Evolutionary conservation across 2,329 filamentous ascomycete species (phyloP).

Genomic region (Talaromyces sp.): DNA sequence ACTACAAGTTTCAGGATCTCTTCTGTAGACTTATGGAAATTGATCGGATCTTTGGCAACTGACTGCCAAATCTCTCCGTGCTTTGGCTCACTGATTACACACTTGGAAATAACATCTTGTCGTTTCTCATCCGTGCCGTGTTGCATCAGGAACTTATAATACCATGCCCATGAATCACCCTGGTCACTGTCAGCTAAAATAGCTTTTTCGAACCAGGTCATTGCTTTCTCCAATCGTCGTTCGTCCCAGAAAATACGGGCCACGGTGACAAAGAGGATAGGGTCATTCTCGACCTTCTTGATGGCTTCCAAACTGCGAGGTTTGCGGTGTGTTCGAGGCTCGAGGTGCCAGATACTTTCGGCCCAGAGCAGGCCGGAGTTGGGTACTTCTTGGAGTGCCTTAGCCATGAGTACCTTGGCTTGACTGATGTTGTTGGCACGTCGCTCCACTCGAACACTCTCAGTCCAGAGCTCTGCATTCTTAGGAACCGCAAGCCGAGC

Average conservation of each 20-base stretch:
- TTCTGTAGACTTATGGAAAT: constrained; percentile 70
- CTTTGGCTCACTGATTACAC: constrained; percentile 75
- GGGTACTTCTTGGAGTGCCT: constrained; percentile 86
- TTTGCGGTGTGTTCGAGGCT: constrained; percentile 86
- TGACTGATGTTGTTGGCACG: constrained; percentile 78
- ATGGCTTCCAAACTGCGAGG: constrained; percentile 89
- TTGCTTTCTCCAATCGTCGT: constrained; percentile 85
- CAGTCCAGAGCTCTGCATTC: constrained; percentile 79
- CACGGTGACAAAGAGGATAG: constrained; percentile 82
- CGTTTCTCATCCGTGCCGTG: constrained; percentile 95
- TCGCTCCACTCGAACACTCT: constrained; percentile 89
- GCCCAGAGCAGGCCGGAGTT: constrained; percentile 84
- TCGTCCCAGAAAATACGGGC: constrained; percentile 96
- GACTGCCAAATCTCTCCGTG: constrained; percentile 92
- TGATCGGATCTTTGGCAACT: constrained; percentile 79
- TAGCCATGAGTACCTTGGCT: constrained; percentile 89
- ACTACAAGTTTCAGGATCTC: constrained; percentile 81
- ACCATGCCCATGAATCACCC: constrained; percentile 97
- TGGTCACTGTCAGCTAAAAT: constrained; percentile 80
- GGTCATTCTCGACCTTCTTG: constrained; percentile 92
- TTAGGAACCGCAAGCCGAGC: constrained; percentile 85
- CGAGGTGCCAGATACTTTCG: constrained; percentile 93
- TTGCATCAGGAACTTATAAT: constrained; percentile 86
- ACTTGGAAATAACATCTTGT: constrained; percentile 77
- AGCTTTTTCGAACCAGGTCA: constrained; percentile 97